Conservation (phyloP, 2,329 filamentous ascomycete genomes). For the Fusarium coicis region DNA sequence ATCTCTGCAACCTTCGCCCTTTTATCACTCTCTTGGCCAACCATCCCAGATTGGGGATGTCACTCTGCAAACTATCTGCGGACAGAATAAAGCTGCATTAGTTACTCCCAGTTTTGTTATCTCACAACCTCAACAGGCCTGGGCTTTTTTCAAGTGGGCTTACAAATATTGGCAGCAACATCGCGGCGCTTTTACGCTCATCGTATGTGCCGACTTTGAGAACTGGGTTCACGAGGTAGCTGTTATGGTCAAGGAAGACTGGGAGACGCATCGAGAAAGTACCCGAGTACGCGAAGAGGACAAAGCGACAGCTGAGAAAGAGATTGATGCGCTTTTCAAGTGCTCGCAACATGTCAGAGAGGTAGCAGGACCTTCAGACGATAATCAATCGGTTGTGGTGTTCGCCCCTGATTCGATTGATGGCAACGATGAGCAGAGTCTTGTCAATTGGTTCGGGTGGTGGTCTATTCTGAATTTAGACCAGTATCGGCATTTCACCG, state of each 20-base stretch:
- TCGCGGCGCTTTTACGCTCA: conserved; percentile 39
- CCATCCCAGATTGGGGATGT: conserved; percentile 33
- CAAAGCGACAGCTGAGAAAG: background rate
- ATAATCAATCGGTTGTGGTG: conserved; percentile 49
- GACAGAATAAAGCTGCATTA: conserved; percentile 49
- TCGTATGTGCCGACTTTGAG: conserved; percentile 45
- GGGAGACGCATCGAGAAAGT: background rate
- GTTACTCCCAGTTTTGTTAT: conserved; percentile 57
- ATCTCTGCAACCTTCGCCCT: conserved; percentile 38
- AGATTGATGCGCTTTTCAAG: conserved; percentile 40
- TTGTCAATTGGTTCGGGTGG: conserved; percentile 71
- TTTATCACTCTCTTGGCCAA: conserved; percentile 16
- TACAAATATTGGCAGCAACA: conserved; percentile 36
- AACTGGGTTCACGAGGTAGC: conserved; percentile 47
- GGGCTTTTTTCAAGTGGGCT: conserved; percentile 52
- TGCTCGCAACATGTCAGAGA: conserved; percentile 31
- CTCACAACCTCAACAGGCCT: conserved; percentile 50
- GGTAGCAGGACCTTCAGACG: conserved; percentile 29
- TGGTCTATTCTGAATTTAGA: conserved; percentile 65
- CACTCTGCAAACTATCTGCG: conserved; percentile 46
- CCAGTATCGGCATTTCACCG: conserved; percentile 63
- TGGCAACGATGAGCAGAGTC: conserved; percentile 68
- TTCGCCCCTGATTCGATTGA: conserved; percentile 62
- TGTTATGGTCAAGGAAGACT: conserved; percentile 28
- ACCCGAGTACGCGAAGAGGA: background rate